phyloP scores from a whole-genome alignment of 2,329 filamentous ascomycete genomes.

The Lecanosticta acicola region DNA sequence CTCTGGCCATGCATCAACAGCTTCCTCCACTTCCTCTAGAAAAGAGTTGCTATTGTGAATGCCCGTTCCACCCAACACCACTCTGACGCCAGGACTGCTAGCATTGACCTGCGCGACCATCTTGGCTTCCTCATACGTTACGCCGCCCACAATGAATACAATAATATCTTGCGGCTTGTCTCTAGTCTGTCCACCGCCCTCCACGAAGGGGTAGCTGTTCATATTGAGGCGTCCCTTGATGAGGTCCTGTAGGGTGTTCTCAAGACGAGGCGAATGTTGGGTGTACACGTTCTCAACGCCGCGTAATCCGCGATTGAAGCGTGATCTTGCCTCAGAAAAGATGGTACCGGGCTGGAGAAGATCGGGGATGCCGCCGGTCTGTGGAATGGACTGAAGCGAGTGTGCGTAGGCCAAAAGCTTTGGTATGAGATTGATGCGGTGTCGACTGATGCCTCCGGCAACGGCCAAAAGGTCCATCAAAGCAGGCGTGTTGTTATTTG shows the following conservation, averaged over 20 bases:
- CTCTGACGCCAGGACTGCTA: slow-evolving; percentile 76
- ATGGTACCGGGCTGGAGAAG: slow-evolving; percentile 89
- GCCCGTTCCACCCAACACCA: slow-evolving; percentile 82
- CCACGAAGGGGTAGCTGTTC: slow-evolving; percentile 87
- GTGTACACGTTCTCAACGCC: slow-evolving; percentile 99
- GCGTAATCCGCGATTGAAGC: slow-evolving; percentile 82
- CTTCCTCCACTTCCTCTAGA: slow-evolving; percentile 85
- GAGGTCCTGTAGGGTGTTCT: slow-evolving; percentile 81
- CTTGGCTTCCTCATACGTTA: slow-evolving; percentile 95
- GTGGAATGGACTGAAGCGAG: slow-evolving; percentile 65
- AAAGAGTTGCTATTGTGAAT: slow-evolving; percentile 86
- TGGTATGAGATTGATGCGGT: slow-evolving; percentile 71
- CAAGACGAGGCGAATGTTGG: slow-evolving; percentile 84
- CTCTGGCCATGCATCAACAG: slow-evolving; percentile 81
- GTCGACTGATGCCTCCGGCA: slow-evolving; percentile 70
- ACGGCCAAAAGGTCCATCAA: slow-evolving; percentile 81
- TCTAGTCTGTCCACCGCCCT: slow-evolving; percentile 75
- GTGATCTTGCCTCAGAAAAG: slow-evolving; percentile 78
- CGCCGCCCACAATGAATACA: slow-evolving; percentile 87
- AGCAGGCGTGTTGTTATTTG: slow-evolving; percentile 75
- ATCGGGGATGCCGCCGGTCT: slow-evolving; percentile 73
- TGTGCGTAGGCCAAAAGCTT: slow-evolving; percentile 81
- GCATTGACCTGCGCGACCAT: slow-evolving; percentile 94
- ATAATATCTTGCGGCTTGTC: slow-evolving; percentile 97
- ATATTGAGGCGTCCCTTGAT: slow-evolving; percentile 87